These are phyloP conservation scores for Dactylella cylindrospora DNA, from an alignment of 2,329 filamentous ascomycete species.

Conservation along the genomic window DNA sequence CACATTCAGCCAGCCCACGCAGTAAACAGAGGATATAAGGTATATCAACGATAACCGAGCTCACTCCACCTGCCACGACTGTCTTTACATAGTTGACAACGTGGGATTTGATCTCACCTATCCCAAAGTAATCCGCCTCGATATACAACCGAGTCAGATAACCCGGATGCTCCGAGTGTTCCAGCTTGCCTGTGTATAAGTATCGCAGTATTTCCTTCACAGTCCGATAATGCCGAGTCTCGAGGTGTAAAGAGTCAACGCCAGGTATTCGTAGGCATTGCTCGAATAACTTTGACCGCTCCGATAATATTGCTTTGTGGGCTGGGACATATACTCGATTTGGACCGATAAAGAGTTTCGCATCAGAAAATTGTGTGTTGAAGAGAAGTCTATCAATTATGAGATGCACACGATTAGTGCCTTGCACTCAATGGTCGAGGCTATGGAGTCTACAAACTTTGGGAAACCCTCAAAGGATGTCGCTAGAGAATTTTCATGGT, in stretches of 20 bases:
- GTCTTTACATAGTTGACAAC: background rate
- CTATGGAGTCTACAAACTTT: too few species aligned
- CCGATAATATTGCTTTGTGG: too few species aligned
- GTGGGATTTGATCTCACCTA: background rate
- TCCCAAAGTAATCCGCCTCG: constrained; percentile 2
- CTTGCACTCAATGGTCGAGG: too few species aligned
- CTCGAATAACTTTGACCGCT: background rate
- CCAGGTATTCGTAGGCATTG: background rate
- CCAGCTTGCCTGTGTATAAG: constrained; percentile 11
- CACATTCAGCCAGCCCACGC: background rate
- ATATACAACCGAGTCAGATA: constrained; percentile 7
- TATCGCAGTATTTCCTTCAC: constrained; percentile 1
- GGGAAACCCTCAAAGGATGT: too few species aligned
- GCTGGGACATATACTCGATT: too few species aligned
- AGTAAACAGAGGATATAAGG: constrained; percentile 2
- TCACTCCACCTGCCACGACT: background rate
- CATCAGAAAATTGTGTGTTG: too few species aligned
- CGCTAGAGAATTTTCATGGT: too few species aligned
- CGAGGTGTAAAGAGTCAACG: too few species aligned
- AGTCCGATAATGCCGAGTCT: constrained; percentile 7
- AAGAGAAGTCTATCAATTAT: too few species aligned
- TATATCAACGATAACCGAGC: too few species aligned
- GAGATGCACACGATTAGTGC: too few species aligned
- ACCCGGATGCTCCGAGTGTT: constrained; percentile 2
- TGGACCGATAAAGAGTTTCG: too few species aligned